These are phyloP conservation scores for Polyporus arcularius DNA, from an alignment of 768 basidiomycete species.

Conservation along the genomic window DNA sequence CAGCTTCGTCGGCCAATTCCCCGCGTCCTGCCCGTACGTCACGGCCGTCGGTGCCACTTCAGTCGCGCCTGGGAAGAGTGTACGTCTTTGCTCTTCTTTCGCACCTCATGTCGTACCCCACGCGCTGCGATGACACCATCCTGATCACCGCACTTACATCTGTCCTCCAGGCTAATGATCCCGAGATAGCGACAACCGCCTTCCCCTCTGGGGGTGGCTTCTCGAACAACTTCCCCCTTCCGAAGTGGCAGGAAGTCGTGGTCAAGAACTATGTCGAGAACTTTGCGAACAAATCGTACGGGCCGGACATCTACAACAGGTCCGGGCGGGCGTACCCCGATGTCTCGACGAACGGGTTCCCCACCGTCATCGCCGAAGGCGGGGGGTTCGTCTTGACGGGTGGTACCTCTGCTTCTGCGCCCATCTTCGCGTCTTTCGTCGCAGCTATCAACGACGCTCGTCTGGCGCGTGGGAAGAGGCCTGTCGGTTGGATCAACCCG, in stretches of 20 bases:
- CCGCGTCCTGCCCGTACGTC: constrained; percentile 43
- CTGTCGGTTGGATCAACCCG: constrained; percentile 58
- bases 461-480: constrained; percentile 34
- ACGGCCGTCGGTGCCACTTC: constrained; percentile 41
- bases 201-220: constrained; percentile 44
- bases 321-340: constrained; percentile 37
- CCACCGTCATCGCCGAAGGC: constrained; percentile 26
- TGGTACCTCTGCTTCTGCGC: constrained; percentile 40
- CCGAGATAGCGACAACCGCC: constrained; percentile 37
- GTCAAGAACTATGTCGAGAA: constrained; percentile 32
- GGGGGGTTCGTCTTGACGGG: constrained; percentile 34
- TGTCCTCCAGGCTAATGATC: constrained; percentile 29
- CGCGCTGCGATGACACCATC: neutral
- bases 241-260: constrained; percentile 34
- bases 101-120: neutral
- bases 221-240: constrained; percentile 39
- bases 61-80: constrained; percentile 28
- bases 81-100: neutral
- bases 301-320: constrained; percentile 35
- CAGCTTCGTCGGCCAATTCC: constrained; percentile 20
- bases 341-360: constrained; percentile 33
- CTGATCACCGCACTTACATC: neutral
- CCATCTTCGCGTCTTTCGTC: constrained; percentile 36
- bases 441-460: constrained; percentile 41
- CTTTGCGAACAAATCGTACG: constrained; percentile 35